Base-by-base conservation (phyloP, 257 asterid genomes). In the Primulina huaijiensis region DNA sequence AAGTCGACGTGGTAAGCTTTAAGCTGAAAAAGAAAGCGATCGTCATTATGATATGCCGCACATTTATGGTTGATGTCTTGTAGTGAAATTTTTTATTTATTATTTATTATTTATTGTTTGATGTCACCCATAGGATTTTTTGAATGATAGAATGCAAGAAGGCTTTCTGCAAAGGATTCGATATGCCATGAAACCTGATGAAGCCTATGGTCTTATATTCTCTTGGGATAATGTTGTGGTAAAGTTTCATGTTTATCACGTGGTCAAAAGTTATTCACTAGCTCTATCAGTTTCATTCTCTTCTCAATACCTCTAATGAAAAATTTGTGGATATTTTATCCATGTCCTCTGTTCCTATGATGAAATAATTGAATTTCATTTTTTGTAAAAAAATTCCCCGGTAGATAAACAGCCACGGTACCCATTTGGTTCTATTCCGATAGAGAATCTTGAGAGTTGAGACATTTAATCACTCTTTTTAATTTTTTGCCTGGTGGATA, bases 151-250 rank as follows among this genome's bases (percentile, higher is more conserved):
- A 78, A 82, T 90, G 82, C 96, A 93, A 85, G 97, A 87, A 76
- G 96, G 99, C 60, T 93, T 90, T 78, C 96, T 93, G 67, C 82
- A 88, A 68, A 82, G 96, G 75, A 93, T 93, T 76, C 95, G 96
- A 31, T 93, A 93, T 59, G 95, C 99, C 6, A 93, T 93, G 99
- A 93, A 90, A 84, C 99, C 99, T 38, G 99, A 93, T 60, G 99
- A 93, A 81, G 99, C 97, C 64, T 90, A 93, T 76, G 99, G 99
- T 9, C 96, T 93, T 69, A 84, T 93, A 77, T 93, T 93, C 84
- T 89, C 99, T 58, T 93, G 96, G 97, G 99, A 93, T 46, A 92
- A 92, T 81, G 96, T 90, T 37, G 91, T 93, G 99, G 99, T 93
- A 82, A 80, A 68, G 62, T 76, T 77, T 73, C 65, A 67, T 61